Evolutionary conservation across 148 eudicot genomes (phyloP).

Genomic region (Selenicereus undatus): DNA sequence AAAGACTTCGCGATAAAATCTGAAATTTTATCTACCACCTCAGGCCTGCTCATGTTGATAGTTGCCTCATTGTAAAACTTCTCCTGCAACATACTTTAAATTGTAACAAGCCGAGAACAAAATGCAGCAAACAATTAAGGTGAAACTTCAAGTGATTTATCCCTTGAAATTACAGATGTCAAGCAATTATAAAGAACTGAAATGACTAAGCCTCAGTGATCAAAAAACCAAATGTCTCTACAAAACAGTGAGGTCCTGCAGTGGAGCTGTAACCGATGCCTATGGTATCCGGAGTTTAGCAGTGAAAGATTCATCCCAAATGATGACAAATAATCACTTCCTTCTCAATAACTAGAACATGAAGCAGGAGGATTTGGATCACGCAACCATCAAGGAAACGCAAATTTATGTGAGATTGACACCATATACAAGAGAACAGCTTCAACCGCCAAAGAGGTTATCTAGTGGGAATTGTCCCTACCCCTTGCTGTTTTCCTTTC

Average conservation of each 20-base stretch:
- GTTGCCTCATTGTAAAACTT: conserved; percentile 52
- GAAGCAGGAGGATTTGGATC: neutral
- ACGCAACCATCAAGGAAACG: neutral
- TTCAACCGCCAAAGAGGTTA: neutral
- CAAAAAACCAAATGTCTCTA: neutral
- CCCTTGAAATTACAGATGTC: too few relatives aligned
- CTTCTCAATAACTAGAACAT: neutral
- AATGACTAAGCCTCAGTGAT: neutral
- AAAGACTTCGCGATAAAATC: conserved; percentile 36
- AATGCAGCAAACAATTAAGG: neutral
- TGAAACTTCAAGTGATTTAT: neutral
- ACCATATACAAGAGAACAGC: neutral
- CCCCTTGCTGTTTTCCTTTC: too few relatives aligned
- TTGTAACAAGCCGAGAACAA: neutral
- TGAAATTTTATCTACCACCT: conserved; percentile 35
- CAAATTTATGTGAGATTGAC: neutral
- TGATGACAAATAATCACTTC: neutral
- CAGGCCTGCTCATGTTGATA: conserved; percentile 42
- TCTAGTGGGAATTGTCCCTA: too few relatives aligned
- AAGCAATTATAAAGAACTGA: neutral
- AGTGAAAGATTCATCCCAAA: neutral
- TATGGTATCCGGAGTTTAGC: too few relatives aligned
- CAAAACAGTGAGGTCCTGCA: neutral
- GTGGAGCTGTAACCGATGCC: too few relatives aligned
- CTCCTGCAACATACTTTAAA: conserved; percentile 38